These are phyloP conservation scores for Triticum timopheevii DNA, from an alignment of 176 grass and related monocot genomes.

Conservation along the genomic window DNA sequence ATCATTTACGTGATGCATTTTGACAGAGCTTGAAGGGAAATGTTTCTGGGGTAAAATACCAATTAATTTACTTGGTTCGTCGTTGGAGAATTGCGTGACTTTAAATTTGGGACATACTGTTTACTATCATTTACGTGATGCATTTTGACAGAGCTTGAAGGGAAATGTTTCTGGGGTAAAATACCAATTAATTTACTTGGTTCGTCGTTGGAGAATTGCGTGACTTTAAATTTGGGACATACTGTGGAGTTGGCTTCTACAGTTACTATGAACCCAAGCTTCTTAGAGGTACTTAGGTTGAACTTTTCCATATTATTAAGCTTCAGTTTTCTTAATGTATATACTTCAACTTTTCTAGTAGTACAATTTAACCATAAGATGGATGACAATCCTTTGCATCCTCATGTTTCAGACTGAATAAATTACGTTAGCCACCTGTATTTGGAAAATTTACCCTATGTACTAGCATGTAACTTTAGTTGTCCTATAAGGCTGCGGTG, in stretches of 20 bases:
- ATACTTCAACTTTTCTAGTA: not conserved
- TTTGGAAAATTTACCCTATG: not conserved
- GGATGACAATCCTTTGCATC: not conserved
- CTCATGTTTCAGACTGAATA: not conserved
- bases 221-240: conserved; percentile 77
- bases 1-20: conserved; percentile 26
- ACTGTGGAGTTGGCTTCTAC: conserved; percentile 62
- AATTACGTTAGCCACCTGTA: not conserved
- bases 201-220: conserved; percentile 77
- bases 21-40: conserved; percentile 77
- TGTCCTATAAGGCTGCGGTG: not conserved
- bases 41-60: conserved; percentile 91
- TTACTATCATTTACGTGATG: conserved; percentile 5
- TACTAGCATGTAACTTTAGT: not conserved
- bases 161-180: conserved; percentile 84
- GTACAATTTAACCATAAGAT: not conserved
- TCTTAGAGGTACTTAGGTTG: conserved; percentile 67
- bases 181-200: conserved; percentile 78
- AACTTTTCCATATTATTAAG: conserved; percentile 22
- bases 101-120: conserved; percentile 76
- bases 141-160: conserved; percentile 69
- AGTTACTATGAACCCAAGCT: conserved; percentile 67
- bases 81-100: conserved; percentile 69
- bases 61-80: conserved; percentile 72
- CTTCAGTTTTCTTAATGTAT: not conserved